phyloP scores from a whole-genome alignment of 1,284 basidiomycete genomes.

The Irpex sp. region DNA sequence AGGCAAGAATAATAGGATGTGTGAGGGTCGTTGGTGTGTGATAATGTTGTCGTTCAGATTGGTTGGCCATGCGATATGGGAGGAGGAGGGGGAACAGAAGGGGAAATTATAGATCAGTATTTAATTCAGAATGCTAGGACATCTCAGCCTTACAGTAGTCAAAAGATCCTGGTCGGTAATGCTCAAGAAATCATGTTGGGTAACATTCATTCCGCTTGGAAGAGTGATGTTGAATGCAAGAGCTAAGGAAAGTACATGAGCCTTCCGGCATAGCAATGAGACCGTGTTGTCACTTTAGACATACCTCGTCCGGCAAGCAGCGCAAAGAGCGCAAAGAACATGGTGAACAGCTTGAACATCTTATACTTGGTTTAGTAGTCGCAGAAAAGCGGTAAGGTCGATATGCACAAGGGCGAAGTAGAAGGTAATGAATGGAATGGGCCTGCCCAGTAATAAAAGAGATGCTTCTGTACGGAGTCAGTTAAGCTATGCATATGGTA shows the following conservation, averaged over 20 bases:
- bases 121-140: not conserved
- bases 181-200: constrained; percentile 41
- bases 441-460: not conserved
- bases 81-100: not conserved
- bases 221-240: constrained; percentile 45
- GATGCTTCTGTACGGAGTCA: not conserved
- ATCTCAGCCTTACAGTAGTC: constrained; percentile 33
- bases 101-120: not conserved
- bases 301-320: constrained; percentile 20
- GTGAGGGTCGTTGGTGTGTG: no score
- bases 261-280: not conserved
- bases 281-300: not conserved
- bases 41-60: no score
- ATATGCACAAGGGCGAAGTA: not conserved
- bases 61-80: no score
- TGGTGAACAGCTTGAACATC: constrained; percentile 27
- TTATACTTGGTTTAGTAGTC: not conserved
- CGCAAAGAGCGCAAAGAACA: constrained; percentile 18
- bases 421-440: not conserved
- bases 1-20: not conserved
- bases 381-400: not conserved
- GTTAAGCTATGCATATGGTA: not conserved
- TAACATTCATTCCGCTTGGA: constrained; percentile 29
- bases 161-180: constrained; percentile 37
- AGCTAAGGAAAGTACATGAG: constrained; percentile 31